Percentiles rank a stretch among this genome's conserved stretches.
Evolutionary conservation across 345 rosid genomes (phyloP).

Genomic region (Gossypium bickii): DNA sequence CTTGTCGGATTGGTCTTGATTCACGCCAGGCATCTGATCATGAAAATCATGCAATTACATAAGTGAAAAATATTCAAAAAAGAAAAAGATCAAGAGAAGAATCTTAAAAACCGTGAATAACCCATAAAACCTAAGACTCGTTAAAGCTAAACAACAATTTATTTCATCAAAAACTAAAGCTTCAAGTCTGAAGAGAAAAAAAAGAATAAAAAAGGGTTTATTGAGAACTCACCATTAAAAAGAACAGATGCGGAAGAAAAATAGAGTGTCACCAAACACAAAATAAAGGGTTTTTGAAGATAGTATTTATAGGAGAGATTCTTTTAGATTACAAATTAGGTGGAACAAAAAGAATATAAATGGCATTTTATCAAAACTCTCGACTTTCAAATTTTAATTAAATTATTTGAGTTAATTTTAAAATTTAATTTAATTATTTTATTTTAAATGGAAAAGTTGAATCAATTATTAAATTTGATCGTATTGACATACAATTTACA

Average conservation of each 20-base stretch:
- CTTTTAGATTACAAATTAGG: not conserved
- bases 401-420: too few relatives aligned
- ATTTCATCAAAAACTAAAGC: not conserved
- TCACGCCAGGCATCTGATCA: constrained; percentile 45
- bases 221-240: constrained; percentile 14
- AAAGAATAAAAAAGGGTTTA: not conserved
- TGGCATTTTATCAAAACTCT: too few relatives aligned
- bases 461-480: too few relatives aligned
- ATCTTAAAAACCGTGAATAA: not conserved
- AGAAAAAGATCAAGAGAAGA: not conserved
- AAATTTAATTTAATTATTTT: too few relatives aligned
- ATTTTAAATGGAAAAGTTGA: too few relatives aligned
- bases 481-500: not conserved
- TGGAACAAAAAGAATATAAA: not conserved
- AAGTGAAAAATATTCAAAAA: not conserved
- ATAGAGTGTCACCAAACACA: not conserved
- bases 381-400: too few relatives aligned
- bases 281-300: constrained; percentile 1
- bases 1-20: constrained; percentile 36
- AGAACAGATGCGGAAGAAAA: not conserved
- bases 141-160: not conserved
- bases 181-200: not conserved
- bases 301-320: constrained; percentile 10
- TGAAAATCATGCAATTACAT: not conserved
- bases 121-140: not conserved